Base-by-base conservation (phyloP, 495 filamentous ascomycete species). In the Cercophora newfieldiana region DNA sequence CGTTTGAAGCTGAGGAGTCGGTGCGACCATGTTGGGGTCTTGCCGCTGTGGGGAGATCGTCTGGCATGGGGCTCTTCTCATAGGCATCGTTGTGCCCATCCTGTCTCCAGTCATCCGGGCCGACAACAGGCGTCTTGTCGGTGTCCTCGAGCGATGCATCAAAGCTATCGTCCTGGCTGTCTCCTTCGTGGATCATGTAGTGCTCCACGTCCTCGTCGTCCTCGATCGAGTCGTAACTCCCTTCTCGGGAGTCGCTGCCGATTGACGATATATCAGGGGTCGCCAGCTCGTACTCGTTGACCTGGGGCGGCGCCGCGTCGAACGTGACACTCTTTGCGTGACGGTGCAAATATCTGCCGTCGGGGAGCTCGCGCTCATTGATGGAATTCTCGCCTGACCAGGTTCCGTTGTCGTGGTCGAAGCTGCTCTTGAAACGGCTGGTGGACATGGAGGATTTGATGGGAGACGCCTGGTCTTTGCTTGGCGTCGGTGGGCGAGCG, bases 261-360 rank as follows among this genome's bases (percentile, higher is more conserved):
- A 94, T 80, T 1, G 91, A 98, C 5, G 96, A 97, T 18, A 92
- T 86, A 75, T 97, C 95, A 1, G 95, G 95, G 2, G 95, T 99
- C 33, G 91, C 89, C 91, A 97, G 94, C 78, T 97, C 95, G 72
- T 98, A 99, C 74, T 98, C 93, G 71, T 97, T 96, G 60, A 98
- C 82, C 74, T 95, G 90, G 29, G 95, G 96, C 24, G 95, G 94
- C 0, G 92, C 95, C 28, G 88, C 89, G 81, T 97, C 94, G 71
- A 97, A 99, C 1, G 92, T 98, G 28, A 99, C 95, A 69, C 93
- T 97, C 78, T 99, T 99, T 0, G 91, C 88, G 78, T 96, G 91
- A 37, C 93, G 89, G 73, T 90, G 88, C 3, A 91, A 83, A 21
- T 75, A 83, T 67, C 82, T 83, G 47, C 88, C 86, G 31, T 79